Conservation (phyloP, 768 basidiomycete species). For the Gloeopeniophorella convolvens region DNA sequence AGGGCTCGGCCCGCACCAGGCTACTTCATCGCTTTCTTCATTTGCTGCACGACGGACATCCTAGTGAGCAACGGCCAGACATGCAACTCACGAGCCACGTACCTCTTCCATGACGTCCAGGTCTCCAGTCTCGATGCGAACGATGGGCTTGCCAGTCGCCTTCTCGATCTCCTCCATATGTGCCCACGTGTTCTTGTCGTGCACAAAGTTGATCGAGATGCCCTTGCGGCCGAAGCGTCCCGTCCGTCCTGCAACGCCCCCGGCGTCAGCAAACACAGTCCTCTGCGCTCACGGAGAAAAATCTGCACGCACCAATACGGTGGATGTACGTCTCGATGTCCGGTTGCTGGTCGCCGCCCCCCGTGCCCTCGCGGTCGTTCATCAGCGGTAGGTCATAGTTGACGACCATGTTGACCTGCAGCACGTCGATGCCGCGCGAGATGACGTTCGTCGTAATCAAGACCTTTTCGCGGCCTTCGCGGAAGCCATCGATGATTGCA, state of each 20-base stretch:
- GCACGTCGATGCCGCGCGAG: constrained; percentile 95
- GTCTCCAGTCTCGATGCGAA: constrained; percentile 82
- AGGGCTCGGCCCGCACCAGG: too few relatives aligned
- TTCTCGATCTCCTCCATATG: constrained; percentile 90
- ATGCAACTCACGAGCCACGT: constrained; percentile 17
- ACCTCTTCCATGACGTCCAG: constrained; percentile 94
- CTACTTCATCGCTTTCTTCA: constrained; percentile 75
- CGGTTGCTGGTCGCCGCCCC: constrained; percentile 49
- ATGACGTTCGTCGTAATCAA: constrained; percentile 99
- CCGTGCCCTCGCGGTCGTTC: constrained; percentile 53
- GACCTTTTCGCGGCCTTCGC: constrained; percentile 94
- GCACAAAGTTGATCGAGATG: constrained; percentile 96
- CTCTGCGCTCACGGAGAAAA: neutral
- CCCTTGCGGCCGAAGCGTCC: constrained; percentile 97
- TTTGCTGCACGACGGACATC: constrained; percentile 43
- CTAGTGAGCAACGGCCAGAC: neutral
- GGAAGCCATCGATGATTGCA: constrained; percentile 87
- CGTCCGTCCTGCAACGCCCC: constrained; percentile 65
- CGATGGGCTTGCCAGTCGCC: constrained; percentile 69
- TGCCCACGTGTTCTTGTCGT: constrained; percentile 78
- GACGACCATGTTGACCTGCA: constrained; percentile 99
- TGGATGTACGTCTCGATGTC: constrained; percentile 98
- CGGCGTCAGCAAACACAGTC: neutral
- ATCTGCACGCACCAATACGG: constrained; percentile 69
- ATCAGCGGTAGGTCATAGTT: constrained; percentile 93